Conservation (phyloP, 225 moss, liverwort and hornwort species). For the Pseudisothecium myosuroides region DNA sequence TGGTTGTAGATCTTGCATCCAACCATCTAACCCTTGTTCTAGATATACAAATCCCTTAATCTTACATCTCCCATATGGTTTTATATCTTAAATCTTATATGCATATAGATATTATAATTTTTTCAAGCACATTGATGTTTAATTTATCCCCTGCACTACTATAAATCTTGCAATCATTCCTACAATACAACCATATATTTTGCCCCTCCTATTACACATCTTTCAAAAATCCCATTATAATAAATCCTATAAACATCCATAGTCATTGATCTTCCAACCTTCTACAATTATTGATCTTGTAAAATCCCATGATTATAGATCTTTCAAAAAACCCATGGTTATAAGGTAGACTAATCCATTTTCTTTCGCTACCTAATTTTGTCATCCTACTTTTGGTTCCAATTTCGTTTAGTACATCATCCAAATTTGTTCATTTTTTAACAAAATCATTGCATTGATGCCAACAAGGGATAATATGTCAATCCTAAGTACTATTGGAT, state of each 20-base stretch:
- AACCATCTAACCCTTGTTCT: accelerated
- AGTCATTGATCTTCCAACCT: background rate
- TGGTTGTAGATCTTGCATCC: background rate
- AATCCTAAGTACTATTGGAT: too few relatives aligned
- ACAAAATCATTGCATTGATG: too few relatives aligned
- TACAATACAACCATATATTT: accelerated
- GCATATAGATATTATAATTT: accelerated
- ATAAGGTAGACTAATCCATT: too few relatives aligned
- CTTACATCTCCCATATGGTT: accelerated
- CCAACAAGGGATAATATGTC: too few relatives aligned
- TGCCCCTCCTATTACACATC: accelerated
- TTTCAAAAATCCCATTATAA: background rate
- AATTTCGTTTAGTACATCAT: too few relatives aligned
- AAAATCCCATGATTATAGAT: background rate
- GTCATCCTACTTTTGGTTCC: too few relatives aligned
- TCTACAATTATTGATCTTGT: background rate
- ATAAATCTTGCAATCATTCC: background rate
- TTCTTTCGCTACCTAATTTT: too few relatives aligned
- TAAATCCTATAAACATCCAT: background rate
- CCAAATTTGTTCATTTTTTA: too few relatives aligned
- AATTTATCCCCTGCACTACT: accelerated
- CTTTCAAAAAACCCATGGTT: background rate
- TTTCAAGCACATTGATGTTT: background rate
- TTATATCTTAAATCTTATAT: background rate
- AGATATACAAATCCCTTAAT: background rate